Conservation (phyloP, 768 basidiomycete genomes). For the Mycena vulgaris region DNA sequence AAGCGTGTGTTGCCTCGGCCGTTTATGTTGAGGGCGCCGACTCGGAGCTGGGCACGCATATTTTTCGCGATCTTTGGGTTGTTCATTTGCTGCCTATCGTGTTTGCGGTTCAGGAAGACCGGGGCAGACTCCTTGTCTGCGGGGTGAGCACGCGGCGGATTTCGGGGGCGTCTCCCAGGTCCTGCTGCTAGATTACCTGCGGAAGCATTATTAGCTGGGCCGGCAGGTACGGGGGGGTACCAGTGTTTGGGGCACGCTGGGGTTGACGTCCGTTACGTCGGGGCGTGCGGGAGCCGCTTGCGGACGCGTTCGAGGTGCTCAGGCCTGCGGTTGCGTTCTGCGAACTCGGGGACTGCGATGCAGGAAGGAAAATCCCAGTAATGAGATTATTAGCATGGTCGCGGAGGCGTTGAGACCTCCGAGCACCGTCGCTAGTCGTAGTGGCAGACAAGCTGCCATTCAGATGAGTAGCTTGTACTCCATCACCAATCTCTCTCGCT, state of each 20-base stretch:
- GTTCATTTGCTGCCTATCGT: background rate
- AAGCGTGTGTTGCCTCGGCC: conserved; percentile 13
- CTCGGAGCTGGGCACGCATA: conserved; percentile 13
- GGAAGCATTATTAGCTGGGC: too few relatives aligned
- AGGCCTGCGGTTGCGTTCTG: background rate
- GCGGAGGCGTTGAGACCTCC: background rate
- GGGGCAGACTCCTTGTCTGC: conserved; percentile 5
- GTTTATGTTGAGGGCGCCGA: conserved; percentile 35
- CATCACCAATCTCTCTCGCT: conserved; percentile 15
- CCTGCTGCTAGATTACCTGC: background rate
- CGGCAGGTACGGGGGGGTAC: too few relatives aligned
- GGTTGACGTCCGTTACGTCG: background rate
- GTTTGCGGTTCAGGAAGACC: background rate
- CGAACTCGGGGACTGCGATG: background rate
- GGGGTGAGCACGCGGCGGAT: background rate
- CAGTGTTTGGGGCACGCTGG: too few relatives aligned
- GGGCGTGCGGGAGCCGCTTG: background rate
- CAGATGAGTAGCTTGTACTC: background rate
- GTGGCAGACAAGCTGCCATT: background rate
- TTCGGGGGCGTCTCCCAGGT: background rate
- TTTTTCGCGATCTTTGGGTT: conserved; percentile 3
- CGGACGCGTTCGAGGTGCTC: too few relatives aligned
- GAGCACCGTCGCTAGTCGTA: background rate
- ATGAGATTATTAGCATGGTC: background rate
- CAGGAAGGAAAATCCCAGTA: background rate